These are phyloP conservation scores for Suhomyces terraborum DNA, from an alignment of 1,139 yeast genomes.

Conservation along the genomic window DNA sequence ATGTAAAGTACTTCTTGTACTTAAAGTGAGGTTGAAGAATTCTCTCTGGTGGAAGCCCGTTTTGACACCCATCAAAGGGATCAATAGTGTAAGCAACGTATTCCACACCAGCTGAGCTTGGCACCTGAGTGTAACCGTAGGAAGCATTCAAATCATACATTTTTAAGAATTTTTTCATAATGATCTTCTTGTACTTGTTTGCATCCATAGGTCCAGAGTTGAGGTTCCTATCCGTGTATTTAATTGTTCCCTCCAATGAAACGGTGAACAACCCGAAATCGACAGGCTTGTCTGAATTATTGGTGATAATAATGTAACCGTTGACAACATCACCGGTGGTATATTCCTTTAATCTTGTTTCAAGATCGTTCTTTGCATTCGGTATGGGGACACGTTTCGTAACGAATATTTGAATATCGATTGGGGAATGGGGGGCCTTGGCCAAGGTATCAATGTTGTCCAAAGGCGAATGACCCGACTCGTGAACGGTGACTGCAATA, in stretches of 20 bases:
- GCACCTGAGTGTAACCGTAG: slow-evolving; percentile 46
- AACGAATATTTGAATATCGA: slow-evolving; percentile 46
- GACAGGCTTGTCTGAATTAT: slow-evolving; percentile 40
- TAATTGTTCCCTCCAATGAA: slow-evolving; percentile 49
- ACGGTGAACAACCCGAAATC: slow-evolving; percentile 50
- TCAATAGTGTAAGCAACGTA: slow-evolving; percentile 49
- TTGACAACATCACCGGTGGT: slow-evolving; percentile 35
- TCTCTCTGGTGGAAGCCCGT: slow-evolving; percentile 57
- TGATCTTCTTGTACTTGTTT: slow-evolving; percentile 31
- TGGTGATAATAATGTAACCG: slow-evolving; percentile 35
- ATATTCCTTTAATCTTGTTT: slow-evolving; percentile 48
- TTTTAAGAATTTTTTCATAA: slow-evolving; percentile 47
- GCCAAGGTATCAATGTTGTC: slow-evolving; percentile 48
- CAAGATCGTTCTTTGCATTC: slow-evolving; percentile 35
- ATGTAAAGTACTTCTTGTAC: slow-evolving; percentile 65
- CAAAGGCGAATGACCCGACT: slow-evolving; percentile 45
- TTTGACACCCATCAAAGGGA: slow-evolving; percentile 45
- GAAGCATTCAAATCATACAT: slow-evolving; percentile 53
- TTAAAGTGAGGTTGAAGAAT: slow-evolving; percentile 50
- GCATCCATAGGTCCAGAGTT: slow-evolving; percentile 19
- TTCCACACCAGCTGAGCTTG: slow-evolving; percentile 52
- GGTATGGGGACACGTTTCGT: slow-evolving; percentile 47
- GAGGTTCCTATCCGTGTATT: slow-evolving; percentile 32
- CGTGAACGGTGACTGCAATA: slow-evolving; percentile 25
- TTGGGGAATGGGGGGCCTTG: slow-evolving; percentile 37